Evolutionary conservation across 2,329 filamentous ascomycete species (phyloP).

Genomic region (Fusarium devonianum): DNA sequence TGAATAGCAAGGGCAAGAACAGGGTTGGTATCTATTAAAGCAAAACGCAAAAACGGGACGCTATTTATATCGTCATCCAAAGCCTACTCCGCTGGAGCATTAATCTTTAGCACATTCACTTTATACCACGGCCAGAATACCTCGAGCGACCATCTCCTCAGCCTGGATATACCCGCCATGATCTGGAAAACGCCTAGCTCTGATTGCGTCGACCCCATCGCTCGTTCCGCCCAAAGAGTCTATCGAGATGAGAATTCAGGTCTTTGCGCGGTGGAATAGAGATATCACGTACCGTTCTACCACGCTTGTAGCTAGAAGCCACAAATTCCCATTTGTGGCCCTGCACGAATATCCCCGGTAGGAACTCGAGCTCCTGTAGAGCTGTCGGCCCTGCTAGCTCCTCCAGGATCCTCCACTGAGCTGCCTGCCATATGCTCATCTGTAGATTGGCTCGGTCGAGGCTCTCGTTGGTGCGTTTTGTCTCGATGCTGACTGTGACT

Average conservation of each 20-base stretch:
- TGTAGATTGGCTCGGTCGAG: not conserved
- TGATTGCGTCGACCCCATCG: constrained; percentile 1
- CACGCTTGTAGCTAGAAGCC: not conserved
- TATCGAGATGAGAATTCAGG: not conserved
- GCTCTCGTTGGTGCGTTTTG: not conserved
- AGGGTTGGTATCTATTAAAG: no score
- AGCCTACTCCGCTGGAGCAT: not conserved
- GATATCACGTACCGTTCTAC: constrained; percentile 3
- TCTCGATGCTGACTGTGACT: constrained; percentile 11
- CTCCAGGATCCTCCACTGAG: constrained; percentile 6
- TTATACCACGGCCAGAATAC: constrained; percentile 16
- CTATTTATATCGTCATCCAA: no score
- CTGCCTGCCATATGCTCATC: constrained; percentile 12
- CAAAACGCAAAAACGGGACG: no score
- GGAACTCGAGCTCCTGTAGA: not conserved
- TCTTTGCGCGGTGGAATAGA: no score
- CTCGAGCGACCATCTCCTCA: constrained; percentile 1
- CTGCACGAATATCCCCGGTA: not conserved
- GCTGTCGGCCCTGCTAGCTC: not conserved
- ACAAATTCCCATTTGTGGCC: constrained; percentile 3
- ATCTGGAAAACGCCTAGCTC: not conserved
- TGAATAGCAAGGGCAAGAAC: no score
- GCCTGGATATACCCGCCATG: not conserved
- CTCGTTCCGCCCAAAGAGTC: constrained; percentile 1
- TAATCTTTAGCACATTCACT: not conserved